Evolutionary conservation across 2,329 filamentous ascomycete species (phyloP), one percentile per base, ranked within the genome.

Genomic region (Monilinia laxa): DNA sequence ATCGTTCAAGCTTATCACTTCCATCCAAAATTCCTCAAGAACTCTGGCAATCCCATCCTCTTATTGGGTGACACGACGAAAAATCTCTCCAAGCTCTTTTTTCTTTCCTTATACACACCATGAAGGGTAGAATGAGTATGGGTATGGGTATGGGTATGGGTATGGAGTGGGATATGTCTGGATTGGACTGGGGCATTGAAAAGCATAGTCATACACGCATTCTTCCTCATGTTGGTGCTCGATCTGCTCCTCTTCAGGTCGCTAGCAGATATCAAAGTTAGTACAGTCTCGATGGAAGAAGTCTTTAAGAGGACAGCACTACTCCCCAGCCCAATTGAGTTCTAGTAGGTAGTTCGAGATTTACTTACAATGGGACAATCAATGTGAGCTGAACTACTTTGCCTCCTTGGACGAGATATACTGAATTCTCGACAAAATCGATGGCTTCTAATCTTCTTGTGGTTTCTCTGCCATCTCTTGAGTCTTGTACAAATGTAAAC

Each of bases 381-480:
- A 11, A 65, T n/a, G 31, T 65, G 63, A 31, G n/a, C 63, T 18
- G 53, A 53, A 25, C 54, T 65, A 9, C 4, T 60, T 28, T 59
- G 54, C 56, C 40, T 65, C 25, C 54, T 59, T 45, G 63, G 54
- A 12, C 16, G 54, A 60, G 54, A 65, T 42, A 60, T 28, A 7
- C 63, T 65, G 35, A 56, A 65, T 23, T 60, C 63, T 31, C 54
- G 54, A 35, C 63, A 65, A 23, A 51, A 40, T 45, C 63, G 28
- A 35, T 65, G 63, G 47, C 63, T 65, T 47, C 59, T 49, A 42
- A 60, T 31, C 49, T 60, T 65, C 31, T 49, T 59, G 12, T 65
- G 63, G 25, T 59, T 65, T 59, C 35, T 49, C 28, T 65, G 63
- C 63, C 63, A 65, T 60, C 49, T 45, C 63, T 65, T 65, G 63